phyloP scores from a whole-genome alignment of 1,139 yeast genomes.

The Zygosaccharomyces pseudobailii region DNA sequence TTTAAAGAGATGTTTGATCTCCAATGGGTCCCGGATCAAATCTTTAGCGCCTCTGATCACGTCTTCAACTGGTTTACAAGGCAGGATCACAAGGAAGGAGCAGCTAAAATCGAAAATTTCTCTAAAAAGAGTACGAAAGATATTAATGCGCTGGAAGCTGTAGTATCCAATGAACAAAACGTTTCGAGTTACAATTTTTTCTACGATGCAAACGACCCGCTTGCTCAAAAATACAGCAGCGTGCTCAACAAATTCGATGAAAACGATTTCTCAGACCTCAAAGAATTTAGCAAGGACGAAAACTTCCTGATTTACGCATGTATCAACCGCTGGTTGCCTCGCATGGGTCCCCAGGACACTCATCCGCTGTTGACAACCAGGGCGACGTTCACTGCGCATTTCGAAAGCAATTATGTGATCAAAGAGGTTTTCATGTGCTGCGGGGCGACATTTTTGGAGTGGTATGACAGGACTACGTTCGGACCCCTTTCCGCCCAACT shows the following conservation, averaged over 20 bases:
- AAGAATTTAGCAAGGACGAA: constrained; percentile 20
- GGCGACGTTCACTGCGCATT: constrained; percentile 36
- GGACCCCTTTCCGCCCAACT: constrained; percentile 24
- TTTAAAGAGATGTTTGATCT: constrained; percentile 10
- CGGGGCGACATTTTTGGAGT: constrained; percentile 38
- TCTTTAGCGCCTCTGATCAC: constrained; percentile 5
- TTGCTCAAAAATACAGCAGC: constrained; percentile 10
- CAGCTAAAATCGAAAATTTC: not conserved
- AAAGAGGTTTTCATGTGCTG: constrained; percentile 38
- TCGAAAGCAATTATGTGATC: constrained; percentile 30
- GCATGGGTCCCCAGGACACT: constrained; percentile 41
- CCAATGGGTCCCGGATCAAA: constrained; percentile 9
- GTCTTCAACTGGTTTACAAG: constrained; percentile 9
- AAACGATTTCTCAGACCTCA: constrained; percentile 7
- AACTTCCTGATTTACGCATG: constrained; percentile 35
- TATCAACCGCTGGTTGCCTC: constrained; percentile 36
- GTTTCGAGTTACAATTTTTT: constrained; percentile 6
- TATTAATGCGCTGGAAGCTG: not conserved
- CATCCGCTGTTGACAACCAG: constrained; percentile 41
- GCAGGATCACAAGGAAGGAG: not conserved
- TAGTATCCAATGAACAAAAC: not conserved
- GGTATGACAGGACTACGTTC: constrained; percentile 23
- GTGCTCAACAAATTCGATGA: constrained; percentile 7
- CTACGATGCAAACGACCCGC: constrained; percentile 8
- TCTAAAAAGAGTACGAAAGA: not conserved